A percentile compares a stretch with the other conserved stretches of the same genome.
phyloP scores from a whole-genome alignment of 2,329 filamentous ascomycete species.

The Penicillium sumatraense region DNA sequence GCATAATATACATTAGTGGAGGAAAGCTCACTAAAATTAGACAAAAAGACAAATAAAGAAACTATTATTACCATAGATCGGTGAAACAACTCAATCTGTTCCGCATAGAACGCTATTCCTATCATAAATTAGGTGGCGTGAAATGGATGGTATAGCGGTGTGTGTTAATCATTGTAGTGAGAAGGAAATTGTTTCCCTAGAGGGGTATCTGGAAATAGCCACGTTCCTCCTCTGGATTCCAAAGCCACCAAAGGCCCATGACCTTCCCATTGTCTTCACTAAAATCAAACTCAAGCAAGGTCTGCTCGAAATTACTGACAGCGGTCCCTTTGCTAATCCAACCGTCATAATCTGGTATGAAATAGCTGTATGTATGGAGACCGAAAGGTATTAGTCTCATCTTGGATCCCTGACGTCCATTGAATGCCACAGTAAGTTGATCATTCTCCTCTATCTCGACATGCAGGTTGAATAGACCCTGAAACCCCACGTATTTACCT shows the following conservation, averaged over 20 bases:
- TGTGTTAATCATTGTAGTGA: too few relatives aligned
- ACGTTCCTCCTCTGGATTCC: background rate
- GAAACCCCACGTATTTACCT: slow-evolving; percentile 11
- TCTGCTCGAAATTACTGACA: background rate
- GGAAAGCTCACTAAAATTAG: too few relatives aligned
- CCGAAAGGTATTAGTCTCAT: slow-evolving; percentile 2
- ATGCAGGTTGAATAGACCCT: slow-evolving; percentile 6
- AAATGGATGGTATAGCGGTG: too few relatives aligned
- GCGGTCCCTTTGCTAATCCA: background rate
- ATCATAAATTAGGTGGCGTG: too few relatives aligned
- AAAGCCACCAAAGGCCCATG: background rate
- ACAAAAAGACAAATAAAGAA: too few relatives aligned
- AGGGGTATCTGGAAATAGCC: background rate
- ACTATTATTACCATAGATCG: too few relatives aligned
- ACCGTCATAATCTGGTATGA: background rate
- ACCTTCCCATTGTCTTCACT: background rate
- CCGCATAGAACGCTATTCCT: too few relatives aligned
- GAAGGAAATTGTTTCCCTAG: too few relatives aligned
- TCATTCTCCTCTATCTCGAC: background rate
- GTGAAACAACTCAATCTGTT: too few relatives aligned
- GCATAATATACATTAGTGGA: too few relatives aligned
- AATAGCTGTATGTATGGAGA: slow-evolving; percentile 11
- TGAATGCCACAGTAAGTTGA: slow-evolving; percentile 9
- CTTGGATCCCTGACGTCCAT: background rate
- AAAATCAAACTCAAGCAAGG: background rate